These are phyloP conservation scores for Apiospora koreana DNA, from an alignment of 2,329 filamentous ascomycete genomes.

Conservation along the genomic window DNA sequence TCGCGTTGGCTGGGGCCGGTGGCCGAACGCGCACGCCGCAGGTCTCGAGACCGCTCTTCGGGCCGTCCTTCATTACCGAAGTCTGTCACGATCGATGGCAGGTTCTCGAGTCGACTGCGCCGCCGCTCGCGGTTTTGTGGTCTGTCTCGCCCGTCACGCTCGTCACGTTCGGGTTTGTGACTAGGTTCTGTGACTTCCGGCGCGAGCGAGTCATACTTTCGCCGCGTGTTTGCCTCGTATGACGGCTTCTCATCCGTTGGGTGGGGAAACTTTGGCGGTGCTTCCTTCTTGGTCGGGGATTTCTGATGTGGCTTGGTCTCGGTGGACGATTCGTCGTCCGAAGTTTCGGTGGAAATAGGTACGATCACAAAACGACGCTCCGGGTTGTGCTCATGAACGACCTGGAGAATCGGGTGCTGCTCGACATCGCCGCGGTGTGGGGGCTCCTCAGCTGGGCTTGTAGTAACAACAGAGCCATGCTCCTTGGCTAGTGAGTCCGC, in stretches of 20 bases:
- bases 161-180: slow-evolving; percentile 9
- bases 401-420: slow-evolving; percentile 67
- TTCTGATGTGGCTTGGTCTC: neutral
- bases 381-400: slow-evolving; percentile 59
- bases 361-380: slow-evolving; percentile 69
- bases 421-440: slow-evolving; percentile 65
- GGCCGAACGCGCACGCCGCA: slow-evolving; percentile 27
- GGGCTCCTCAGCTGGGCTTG: slow-evolving; percentile 52
- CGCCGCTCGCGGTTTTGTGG: slow-evolving; percentile 24
- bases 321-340: neutral
- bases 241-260: neutral
- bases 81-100: slow-evolving; percentile 33
- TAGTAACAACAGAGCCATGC: slow-evolving; percentile 40
- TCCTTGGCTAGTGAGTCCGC: slow-evolving; percentile 63
- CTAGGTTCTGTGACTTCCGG: slow-evolving; percentile 23
- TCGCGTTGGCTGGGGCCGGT: slow-evolving; percentile 22
- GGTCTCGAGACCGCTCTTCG: slow-evolving; percentile 19
- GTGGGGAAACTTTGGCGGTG: slow-evolving; percentile 15
- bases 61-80: slow-evolving; percentile 15
- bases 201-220: slow-evolving; percentile 38
- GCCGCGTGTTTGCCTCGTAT: slow-evolving; percentile 45
- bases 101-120: slow-evolving; percentile 27
- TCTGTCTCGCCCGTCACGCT: slow-evolving; percentile 23
- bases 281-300: neutral
- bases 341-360: slow-evolving; percentile 26